A percentile compares a stretch with the other conserved stretches of the same genome.
phyloP scores from a whole-genome alignment of 1,139 yeast species.

The Entelexis sorbosivorans region DNA sequence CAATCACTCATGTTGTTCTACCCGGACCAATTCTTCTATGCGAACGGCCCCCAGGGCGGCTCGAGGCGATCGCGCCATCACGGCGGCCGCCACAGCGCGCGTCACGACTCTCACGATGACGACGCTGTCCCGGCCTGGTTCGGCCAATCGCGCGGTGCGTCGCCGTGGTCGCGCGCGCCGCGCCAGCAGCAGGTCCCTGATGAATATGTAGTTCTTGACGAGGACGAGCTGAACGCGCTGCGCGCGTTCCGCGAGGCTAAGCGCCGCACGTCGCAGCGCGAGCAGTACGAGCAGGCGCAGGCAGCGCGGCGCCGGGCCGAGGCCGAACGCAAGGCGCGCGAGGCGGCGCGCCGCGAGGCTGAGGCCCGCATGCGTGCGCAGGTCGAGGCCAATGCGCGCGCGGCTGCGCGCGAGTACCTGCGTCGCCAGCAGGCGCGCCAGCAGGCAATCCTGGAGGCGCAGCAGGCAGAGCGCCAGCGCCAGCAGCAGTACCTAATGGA shows the following conservation, averaged over 20 bases:
- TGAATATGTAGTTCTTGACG: conserved; percentile 11
- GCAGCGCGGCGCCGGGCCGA: conserved; percentile 11
- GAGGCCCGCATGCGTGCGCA: conserved; percentile 10
- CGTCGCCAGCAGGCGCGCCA: conserved; percentile 12
- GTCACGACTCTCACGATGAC: not conserved
- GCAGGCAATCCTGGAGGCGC: conserved; percentile 12
- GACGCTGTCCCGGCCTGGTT: not conserved
- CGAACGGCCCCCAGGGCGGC: not conserved
- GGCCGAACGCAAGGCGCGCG: conserved; percentile 9
- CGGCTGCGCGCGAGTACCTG: conserved; percentile 19
- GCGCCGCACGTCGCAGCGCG: conserved; percentile 3
- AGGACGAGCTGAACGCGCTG: conserved; percentile 15
- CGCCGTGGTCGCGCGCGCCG: not conserved
- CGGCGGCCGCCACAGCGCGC: not conserved
- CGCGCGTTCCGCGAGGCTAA: conserved; percentile 11
- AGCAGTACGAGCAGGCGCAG: conserved; percentile 7
- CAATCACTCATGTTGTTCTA: conserved; percentile 10
- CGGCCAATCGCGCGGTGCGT: not conserved
- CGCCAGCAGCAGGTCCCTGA: conserved; percentile 6
- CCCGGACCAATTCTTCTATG: conserved; percentile 16
- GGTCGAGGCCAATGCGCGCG: conserved; percentile 18
- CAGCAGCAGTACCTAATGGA: conserved; percentile 15
- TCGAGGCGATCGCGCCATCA: not conserved
- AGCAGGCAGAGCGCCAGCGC: conserved; percentile 9
- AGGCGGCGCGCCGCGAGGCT: conserved; percentile 4